Evolutionary conservation across 768 basidiomycete species (phyloP), one percentile per base, ranked within the genome.

Genomic region (Podaxis pistillaris): DNA sequence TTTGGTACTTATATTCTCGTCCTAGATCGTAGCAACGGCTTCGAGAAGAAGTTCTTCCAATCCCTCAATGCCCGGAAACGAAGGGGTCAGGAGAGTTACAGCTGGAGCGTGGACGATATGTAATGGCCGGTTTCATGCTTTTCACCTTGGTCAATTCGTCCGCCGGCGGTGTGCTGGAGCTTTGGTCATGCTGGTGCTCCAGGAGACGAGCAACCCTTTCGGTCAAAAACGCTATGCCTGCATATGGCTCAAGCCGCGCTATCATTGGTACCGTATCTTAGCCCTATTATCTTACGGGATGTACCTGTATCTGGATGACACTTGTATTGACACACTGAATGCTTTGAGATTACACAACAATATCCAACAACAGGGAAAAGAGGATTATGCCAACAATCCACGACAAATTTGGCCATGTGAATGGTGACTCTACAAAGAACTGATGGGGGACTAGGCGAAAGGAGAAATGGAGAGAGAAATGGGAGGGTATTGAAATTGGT

Each of bases 91-190:
- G 93, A 94, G 70, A 88, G 88, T 56, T 88, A 95, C 67, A 79
- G 86, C 63, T 96, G 91, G 91, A 88, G 93, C 64, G 88, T 90
- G 59, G 95, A 97, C 66, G 95, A 96, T 71, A 97, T 97, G 95
- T 96, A 85, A 68, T 12, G 30, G 1, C 2, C 19, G 19, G 11
- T 33, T 28, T 22, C 13, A 26, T 13, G 12, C 24, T 33, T 11
- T 47, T 22, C 24, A 19, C 13, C 13, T 22, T 30, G n/a, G 12
- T 24, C 41, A 41, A 19, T 24, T 17, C 57, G 19, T 22, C 19
- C 0, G 49, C 49, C 49, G 28, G 49, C 49, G 13, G 8, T 26
- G 22, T 24, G 49, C 26, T 26, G 13, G 26, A 22, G 2, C 26
- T 28, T 50, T 3, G 22, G 26, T 28, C 9, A 50, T 12, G 12